Evolutionary conservation across 2,329 filamentous ascomycete genomes (phyloP), one percentile per base, ranked within the genome.

Genomic region (Fusarium bulbicola): DNA sequence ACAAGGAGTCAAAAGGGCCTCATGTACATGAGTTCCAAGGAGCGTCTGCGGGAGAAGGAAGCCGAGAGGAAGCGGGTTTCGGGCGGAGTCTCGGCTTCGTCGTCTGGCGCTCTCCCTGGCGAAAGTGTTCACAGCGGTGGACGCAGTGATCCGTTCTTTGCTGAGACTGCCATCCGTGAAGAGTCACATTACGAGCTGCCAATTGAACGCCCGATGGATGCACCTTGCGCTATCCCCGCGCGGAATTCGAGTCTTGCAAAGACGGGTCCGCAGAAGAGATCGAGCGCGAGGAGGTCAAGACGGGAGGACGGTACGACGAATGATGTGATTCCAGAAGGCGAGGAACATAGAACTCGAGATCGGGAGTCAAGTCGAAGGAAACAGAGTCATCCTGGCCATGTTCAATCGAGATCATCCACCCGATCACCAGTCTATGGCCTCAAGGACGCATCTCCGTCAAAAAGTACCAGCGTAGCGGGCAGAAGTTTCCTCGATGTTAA

Each of bases 21-120:
- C 77, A 90, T 91, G 87, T 93, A 93, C 77, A 93, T 92, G 91
- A 91, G 87, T 82, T 93, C 92, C 50, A 91, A 89, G 78, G 92
- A 94, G 79, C 86, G 87, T 36, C 82, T 93, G 50, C 86, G 88
- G 50, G 89, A 90, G 58, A 90, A 86, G 72, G 91, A 92, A 70
- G 82, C 82, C 8, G 90, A 92, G 71, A 87, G 88, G 74, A 92
- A 89, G 76, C 86, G 90, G 45, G 77, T 82, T n/a, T 77, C 76
- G 1, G 75, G 77, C 8, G 75, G 77, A 15, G 36, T 75, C 6
- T 62, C 72, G 6, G 60, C 70, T 18, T 72, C 75, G 7, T 70
- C 76, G 0, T 74, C 75, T n/a, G 70, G 63, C 26, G 86, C 82
- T 73, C 74, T 83, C 68, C 83, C 83, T 53, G 76, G 82, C 42